These are phyloP conservation scores for Boletus tylopilopsis DNA, from an alignment of 768 basidiomycete genomes.

Conservation along the genomic window DNA sequence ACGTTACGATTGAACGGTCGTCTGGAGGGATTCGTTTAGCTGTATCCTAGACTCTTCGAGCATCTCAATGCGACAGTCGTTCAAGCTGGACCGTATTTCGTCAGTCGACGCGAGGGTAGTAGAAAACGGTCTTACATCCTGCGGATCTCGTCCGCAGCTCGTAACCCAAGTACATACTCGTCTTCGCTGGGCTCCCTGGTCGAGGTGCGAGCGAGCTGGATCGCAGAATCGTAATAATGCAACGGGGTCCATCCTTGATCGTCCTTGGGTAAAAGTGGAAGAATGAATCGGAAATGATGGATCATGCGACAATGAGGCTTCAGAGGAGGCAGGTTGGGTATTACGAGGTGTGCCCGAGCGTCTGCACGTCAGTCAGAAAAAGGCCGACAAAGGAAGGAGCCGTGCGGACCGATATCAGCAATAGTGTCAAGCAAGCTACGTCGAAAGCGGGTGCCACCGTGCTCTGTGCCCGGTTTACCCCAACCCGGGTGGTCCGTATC, in stretches of 20 bases:
- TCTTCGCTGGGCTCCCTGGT: conserved; percentile 57
- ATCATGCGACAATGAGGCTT: conserved; percentile 75
- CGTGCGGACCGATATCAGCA: conserved; percentile 55
- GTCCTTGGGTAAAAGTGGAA: conserved; percentile 56
- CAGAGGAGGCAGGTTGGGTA: conserved; percentile 65
- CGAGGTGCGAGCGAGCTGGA: conserved; percentile 67
- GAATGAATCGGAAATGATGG: conserved; percentile 75
- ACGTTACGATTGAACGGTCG: conserved; percentile 10
- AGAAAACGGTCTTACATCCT: conserved; percentile 43
- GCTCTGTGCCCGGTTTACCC: conserved; percentile 66
- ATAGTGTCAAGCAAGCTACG: conserved; percentile 70
- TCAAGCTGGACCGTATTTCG: conserved; percentile 38
- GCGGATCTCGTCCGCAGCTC: conserved; percentile 58
- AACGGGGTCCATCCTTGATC: conserved; percentile 64
- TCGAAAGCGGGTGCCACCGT: conserved; percentile 61
- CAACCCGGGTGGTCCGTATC: conserved; percentile 67
- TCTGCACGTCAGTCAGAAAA: conserved; percentile 40
- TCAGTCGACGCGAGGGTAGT: neutral
- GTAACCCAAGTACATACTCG: conserved; percentile 63
- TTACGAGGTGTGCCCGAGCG: conserved; percentile 62
- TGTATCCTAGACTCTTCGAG: conserved; percentile 51
- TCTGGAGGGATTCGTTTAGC: conserved; percentile 24
- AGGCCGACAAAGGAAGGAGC: neutral
- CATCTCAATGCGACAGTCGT: conserved; percentile 65
- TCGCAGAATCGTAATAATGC: conserved; percentile 74